A percentile compares a stretch with the other conserved stretches of the same genome.
Conservation (phyloP, 352 stramenopile genomes). For the Globisporangium okanoganense region DNA sequence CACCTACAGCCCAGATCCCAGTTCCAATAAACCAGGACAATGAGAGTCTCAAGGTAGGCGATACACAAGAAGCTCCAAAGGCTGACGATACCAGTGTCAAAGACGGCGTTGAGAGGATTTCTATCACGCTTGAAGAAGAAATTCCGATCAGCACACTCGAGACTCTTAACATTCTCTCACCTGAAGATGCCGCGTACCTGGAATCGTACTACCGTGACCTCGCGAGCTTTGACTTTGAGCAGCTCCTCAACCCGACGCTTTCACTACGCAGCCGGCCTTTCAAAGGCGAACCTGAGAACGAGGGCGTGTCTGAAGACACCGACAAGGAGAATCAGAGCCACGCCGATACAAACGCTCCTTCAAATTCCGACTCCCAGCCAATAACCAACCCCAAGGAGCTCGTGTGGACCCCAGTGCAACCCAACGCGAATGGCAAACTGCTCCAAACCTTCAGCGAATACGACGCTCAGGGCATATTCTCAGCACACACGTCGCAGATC, state of each 20-base stretch:
- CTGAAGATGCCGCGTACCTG: slow-evolving; percentile 12
- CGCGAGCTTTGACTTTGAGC: slow-evolving; percentile 46
- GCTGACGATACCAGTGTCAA: neutral
- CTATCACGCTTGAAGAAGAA: neutral
- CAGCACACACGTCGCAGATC: slow-evolving; percentile 44
- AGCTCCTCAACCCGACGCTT: slow-evolving; percentile 36
- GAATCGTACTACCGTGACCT: slow-evolving; percentile 29
- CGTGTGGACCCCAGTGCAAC: slow-evolving; percentile 4
- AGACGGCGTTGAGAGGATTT: neutral
- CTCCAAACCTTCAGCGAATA: slow-evolving; percentile 21
- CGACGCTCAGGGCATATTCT: slow-evolving; percentile 27
- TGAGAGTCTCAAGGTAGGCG: neutral
- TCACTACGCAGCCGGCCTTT: neutral
- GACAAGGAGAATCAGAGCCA: neutral
- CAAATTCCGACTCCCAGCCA: too few species aligned
- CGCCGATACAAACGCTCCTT: neutral
- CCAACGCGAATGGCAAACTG: slow-evolving; percentile 18
- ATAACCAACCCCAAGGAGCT: neutral
- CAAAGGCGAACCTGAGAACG: neutral
- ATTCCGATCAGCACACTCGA: neutral
- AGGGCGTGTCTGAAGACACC: neutral
- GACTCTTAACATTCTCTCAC: neutral
- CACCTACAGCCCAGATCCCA: neutral
- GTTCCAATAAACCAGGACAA: neutral
- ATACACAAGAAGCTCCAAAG: neutral